A percentile compares a stretch with the other conserved stretches of the same genome.
These are phyloP conservation scores for Calonectria naviculata DNA, from an alignment of 2,329 filamentous ascomycete genomes.

Conservation along the genomic window DNA sequence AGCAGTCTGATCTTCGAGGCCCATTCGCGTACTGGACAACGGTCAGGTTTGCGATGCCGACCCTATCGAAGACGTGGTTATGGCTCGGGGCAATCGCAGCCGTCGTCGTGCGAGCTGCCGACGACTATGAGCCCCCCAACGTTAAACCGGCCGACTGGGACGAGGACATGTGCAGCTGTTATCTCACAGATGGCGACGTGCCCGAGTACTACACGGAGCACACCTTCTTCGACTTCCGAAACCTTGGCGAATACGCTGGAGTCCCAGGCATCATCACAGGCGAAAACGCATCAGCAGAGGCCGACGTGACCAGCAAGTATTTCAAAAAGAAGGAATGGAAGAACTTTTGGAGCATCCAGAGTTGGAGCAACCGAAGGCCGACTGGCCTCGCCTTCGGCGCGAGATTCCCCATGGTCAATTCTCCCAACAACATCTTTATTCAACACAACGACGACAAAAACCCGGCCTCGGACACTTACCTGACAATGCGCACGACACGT, in stretches of 20 bases:
- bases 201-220: slow-evolving; percentile 57
- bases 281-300: slow-evolving; percentile 37
- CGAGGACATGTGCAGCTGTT: slow-evolving; percentile 58
- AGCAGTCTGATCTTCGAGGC: too few species aligned
- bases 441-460: slow-evolving; percentile 52
- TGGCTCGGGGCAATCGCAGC: background rate
- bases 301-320: slow-evolving; percentile 50
- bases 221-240: slow-evolving; percentile 62
- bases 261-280: slow-evolving; percentile 45
- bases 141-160: slow-evolving; percentile 20
- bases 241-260: slow-evolving; percentile 51
- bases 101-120: background rate
- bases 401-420: slow-evolving; percentile 52
- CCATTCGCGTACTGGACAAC: too few species aligned
- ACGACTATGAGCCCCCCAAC: background rate
- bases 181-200: slow-evolving; percentile 57
- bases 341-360: slow-evolving; percentile 50
- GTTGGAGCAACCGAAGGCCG: slow-evolving; percentile 55
- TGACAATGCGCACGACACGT: slow-evolving; percentile 60
- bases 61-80: background rate
- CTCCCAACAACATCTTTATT: slow-evolving; percentile 59
- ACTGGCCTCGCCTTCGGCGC: slow-evolving; percentile 41
- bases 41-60: background rate
- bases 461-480: slow-evolving; percentile 51
- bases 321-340: slow-evolving; percentile 51